A percentile compares a stretch with the other conserved stretches of the same genome.
Evolutionary conservation across 192 early-diverging fungal species (phyloP).

Genomic region (Umbelopsis sp.): DNA sequence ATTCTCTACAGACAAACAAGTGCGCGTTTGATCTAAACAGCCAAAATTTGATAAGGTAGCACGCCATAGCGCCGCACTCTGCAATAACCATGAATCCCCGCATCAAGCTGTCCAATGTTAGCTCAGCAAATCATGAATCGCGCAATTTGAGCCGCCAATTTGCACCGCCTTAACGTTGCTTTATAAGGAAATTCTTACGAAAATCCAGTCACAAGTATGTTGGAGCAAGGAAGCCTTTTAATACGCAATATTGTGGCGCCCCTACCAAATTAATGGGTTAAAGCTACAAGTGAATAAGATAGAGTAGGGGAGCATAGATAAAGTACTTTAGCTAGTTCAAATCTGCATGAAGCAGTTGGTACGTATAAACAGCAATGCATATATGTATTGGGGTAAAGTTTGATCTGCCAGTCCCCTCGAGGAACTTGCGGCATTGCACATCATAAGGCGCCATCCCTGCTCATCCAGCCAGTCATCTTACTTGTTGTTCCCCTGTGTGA

Average conservation of each 20-base stretch:
- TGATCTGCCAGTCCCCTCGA: neutral
- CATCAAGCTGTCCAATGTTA: neutral
- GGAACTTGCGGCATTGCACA: neutral
- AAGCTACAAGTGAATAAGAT: too few relatives aligned
- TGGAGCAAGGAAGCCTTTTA: neutral
- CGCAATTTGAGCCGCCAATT: conserved; percentile 8
- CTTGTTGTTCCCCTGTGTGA: neutral
- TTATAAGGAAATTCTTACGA: neutral
- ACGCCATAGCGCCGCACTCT: neutral
- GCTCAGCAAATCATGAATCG: neutral
- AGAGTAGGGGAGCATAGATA: too few relatives aligned
- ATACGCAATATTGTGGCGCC: neutral
- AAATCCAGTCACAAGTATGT: neutral
- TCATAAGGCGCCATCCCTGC: neutral
- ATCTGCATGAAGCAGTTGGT: neutral
- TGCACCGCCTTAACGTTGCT: neutral
- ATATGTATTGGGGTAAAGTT: neutral
- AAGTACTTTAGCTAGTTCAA: too few relatives aligned
- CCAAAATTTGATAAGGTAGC: conserved; percentile 13
- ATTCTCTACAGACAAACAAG: neutral
- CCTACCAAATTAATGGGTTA: too few relatives aligned
- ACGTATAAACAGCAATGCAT: neutral
- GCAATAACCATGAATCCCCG: neutral
- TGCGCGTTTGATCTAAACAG: neutral
- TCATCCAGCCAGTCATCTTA: neutral